These are phyloP conservation scores for Dioscorea dumetorum DNA, from an alignment of 106 monocot species.

Conservation along the genomic window DNA sequence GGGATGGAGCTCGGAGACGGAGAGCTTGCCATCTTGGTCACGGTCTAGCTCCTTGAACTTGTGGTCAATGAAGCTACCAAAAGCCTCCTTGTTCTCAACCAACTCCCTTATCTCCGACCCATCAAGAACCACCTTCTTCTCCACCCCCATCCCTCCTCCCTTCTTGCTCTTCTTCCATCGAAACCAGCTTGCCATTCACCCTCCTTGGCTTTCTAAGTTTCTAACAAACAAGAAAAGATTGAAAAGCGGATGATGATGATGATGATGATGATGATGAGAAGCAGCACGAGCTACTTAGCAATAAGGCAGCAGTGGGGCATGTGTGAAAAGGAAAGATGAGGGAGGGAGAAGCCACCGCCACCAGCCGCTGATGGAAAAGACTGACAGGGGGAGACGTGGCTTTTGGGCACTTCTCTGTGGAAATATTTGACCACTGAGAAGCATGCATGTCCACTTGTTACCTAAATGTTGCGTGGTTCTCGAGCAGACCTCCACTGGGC, in stretches of 20 bases:
- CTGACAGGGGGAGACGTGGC: too few species aligned
- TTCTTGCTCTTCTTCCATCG: constrained; percentile 9
- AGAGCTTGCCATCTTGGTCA: constrained; percentile 69
- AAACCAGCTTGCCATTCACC: constrained; percentile 15
- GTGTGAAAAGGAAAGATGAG: not conserved
- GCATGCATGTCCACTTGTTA: too few species aligned
- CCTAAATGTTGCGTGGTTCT: too few species aligned
- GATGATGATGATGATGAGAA: too few species aligned
- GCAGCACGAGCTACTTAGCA: not conserved
- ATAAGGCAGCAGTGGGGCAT: not conserved
- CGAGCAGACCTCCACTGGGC: too few species aligned
- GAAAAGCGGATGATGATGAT: too few species aligned
- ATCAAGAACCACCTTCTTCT: constrained; percentile 48
- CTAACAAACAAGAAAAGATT: not conserved
- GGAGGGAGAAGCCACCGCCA: not conserved
- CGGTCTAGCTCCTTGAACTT: constrained; percentile 81
- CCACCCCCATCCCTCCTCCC: not conserved
- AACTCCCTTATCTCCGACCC: constrained; percentile 64
- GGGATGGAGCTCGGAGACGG: constrained; percentile 77
- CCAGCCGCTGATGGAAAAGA: not conserved
- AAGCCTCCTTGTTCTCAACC: constrained; percentile 68
- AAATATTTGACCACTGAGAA: too few species aligned
- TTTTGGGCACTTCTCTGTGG: too few species aligned
- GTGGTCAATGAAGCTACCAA: constrained; percentile 63
- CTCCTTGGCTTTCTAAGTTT: not conserved